phyloP scores from a whole-genome alignment of 805 yeast genomes.

The Wilhelminamyces savonicus region DNA sequence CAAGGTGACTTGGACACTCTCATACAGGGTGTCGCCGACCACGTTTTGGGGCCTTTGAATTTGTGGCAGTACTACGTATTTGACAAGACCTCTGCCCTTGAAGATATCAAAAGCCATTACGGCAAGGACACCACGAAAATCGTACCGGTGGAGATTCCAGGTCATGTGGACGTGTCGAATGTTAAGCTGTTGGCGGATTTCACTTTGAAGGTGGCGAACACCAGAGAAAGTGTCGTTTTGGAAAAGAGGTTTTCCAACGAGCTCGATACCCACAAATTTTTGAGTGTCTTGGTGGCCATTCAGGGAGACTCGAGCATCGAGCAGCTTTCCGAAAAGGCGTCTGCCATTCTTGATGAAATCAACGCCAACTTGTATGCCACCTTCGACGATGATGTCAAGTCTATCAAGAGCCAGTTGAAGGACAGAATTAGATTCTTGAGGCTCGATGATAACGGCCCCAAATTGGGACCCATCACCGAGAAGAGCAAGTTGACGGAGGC shows the following conservation, averaged over 20 bases:
- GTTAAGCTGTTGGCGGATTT: conserved; percentile 42
- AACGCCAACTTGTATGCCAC: conserved; percentile 65
- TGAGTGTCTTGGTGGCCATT: conserved; percentile 39
- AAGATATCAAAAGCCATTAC: conserved; percentile 34
- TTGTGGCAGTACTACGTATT: conserved; percentile 89
- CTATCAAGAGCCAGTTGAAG: conserved; percentile 61
- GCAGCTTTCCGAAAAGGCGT: conserved; percentile 30
- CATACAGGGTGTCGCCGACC: conserved; percentile 60
- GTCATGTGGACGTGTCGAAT: conserved; percentile 30
- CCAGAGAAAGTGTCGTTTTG: conserved; percentile 37
- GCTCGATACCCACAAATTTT: conserved; percentile 45
- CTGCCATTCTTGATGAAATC: conserved; percentile 63
- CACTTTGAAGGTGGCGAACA: conserved; percentile 37
- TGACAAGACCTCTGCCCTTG: conserved; percentile 41
- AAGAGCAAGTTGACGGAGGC: conserved; percentile 69
- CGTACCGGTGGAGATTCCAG: conserved; percentile 8
- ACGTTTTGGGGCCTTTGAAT: conserved; percentile 60
- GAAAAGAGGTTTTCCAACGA: conserved; percentile 48
- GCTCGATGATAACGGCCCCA: conserved; percentile 77
- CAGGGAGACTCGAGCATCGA: conserved; percentile 21
- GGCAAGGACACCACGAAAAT: conserved; percentile 6
- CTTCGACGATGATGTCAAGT: conserved; percentile 67
- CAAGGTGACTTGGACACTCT: conserved; percentile 52
- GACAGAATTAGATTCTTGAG: conserved; percentile 75
- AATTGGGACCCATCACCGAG: conserved; percentile 54